Evolutionary conservation across 2,329 filamentous ascomycete genomes (phyloP).

Genomic region (Ciborinia camelliae): DNA sequence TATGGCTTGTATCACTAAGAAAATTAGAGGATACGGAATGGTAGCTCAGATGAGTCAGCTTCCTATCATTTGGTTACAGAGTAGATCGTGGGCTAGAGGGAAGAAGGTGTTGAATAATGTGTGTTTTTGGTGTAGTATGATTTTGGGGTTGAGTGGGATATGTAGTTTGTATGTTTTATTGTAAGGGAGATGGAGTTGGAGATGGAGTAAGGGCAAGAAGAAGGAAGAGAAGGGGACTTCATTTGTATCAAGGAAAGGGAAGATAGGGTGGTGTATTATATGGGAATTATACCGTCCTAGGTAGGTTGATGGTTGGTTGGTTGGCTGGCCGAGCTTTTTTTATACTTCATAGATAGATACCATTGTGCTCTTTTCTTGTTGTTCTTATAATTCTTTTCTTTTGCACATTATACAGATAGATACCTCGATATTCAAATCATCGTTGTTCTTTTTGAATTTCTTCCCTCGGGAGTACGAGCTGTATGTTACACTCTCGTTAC

Average conservation of each 20-base stretch:
- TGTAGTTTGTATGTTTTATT: conserved; percentile 18
- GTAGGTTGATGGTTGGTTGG: neutral
- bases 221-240: neutral
- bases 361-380: neutral
- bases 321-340: neutral
- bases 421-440: neutral
- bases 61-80: conserved; percentile 89
- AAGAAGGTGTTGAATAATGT: conserved; percentile 81
- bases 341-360: conserved; percentile 2
- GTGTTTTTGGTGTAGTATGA: conserved; percentile 90
- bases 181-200: neutral
- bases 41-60: conserved; percentile 94
- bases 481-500: no score
- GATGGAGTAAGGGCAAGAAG: neutral
- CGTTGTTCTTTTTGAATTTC: neutral
- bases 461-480: no score
- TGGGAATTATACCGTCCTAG: neutral
- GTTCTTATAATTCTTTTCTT: neutral
- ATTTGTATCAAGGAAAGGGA: neutral
- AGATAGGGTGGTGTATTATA: conserved; percentile 1
- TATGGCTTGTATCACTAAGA: conserved; percentile 97
- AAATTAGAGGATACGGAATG: conserved; percentile 91
- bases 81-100: conserved; percentile 70
- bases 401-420: neutral
- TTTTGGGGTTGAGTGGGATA: conserved; percentile 64